Percentiles rank a stretch among this genome's conserved stretches.
Evolutionary conservation across 257 asterid genomes (phyloP).

Genomic region (Fraxinus anomala): DNA sequence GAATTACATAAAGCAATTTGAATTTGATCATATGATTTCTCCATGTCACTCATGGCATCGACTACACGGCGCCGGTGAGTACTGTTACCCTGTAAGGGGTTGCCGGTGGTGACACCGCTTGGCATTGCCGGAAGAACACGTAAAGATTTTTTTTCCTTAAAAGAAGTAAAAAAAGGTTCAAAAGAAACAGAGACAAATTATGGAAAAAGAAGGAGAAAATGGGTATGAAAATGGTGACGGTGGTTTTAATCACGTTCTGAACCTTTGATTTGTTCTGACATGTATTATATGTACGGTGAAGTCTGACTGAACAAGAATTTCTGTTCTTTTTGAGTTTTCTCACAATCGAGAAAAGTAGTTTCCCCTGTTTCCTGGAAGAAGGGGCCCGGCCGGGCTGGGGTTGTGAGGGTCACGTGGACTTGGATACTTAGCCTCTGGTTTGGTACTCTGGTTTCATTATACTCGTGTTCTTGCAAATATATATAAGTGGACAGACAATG

Average conservation of each 20-base stretch:
- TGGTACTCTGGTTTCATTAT: background rate
- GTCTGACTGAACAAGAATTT: background rate
- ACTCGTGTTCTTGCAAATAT: background rate
- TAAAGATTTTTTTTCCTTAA: background rate
- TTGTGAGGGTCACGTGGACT: background rate
- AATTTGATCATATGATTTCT: constrained; percentile 20
- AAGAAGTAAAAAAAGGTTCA: background rate
- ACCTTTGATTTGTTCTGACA: background rate
- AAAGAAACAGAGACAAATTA: background rate
- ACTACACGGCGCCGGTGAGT: constrained; percentile 42
- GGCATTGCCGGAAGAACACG: constrained; percentile 6
- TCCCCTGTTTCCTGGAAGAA: background rate
- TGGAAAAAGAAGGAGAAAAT: background rate
- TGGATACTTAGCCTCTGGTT: background rate
- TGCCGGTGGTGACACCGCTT: constrained; percentile 24
- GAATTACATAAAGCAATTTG: constrained; percentile 6
- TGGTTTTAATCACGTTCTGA: background rate
- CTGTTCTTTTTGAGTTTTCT: background rate
- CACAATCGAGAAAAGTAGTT: background rate
- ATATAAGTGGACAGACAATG: background rate
- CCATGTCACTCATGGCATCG: constrained; percentile 24
- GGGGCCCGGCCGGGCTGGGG: background rate
- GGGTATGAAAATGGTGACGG: background rate
- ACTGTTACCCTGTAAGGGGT: background rate
- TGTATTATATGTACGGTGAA: background rate